Conservation (phyloP, 306 rosid genomes). For the Sphenostylis stenocarpa region DNA sequence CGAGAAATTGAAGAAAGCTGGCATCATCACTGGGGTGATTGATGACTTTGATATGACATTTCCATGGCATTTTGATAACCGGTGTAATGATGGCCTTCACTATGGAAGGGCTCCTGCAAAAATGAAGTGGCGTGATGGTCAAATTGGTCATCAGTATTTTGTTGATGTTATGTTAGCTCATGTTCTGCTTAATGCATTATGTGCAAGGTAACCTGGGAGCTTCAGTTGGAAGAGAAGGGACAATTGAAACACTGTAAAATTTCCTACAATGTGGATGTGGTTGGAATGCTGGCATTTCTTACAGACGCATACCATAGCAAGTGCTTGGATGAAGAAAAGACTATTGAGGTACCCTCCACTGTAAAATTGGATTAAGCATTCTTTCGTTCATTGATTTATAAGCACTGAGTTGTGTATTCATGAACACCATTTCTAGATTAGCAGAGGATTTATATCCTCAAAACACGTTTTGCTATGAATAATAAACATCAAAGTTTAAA, state of each 20-base stretch:
- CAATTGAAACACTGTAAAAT: neutral
- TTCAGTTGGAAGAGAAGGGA: slow-evolving; percentile 21
- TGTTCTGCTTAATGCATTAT: slow-evolving; percentile 70
- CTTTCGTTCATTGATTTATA: slow-evolving; percentile 49
- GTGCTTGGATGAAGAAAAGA: slow-evolving; percentile 19
- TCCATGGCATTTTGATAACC: slow-evolving; percentile 91
- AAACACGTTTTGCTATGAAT: neutral
- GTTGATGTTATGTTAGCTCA: slow-evolving; percentile 90
- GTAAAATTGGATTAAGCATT: slow-evolving; percentile 37
- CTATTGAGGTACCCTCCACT: slow-evolving; percentile 10
- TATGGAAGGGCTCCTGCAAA: slow-evolving; percentile 81
- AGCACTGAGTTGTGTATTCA: slow-evolving; percentile 20
- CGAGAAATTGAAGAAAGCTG: slow-evolving; percentile 64
- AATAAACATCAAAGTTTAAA: slow-evolving; percentile 12
- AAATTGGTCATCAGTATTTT: slow-evolving; percentile 88
- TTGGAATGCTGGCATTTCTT: neutral
- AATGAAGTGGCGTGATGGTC: slow-evolving; percentile 82
- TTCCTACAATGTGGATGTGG: neutral
- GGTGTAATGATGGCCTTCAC: slow-evolving; percentile 88
- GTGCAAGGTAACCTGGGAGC: slow-evolving; percentile 41
- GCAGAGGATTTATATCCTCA: slow-evolving; percentile 7
- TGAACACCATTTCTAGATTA: slow-evolving; percentile 31
- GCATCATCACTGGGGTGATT: slow-evolving; percentile 67
- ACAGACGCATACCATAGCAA: neutral
- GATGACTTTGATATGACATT: slow-evolving; percentile 87